A percentile compares a stretch with the other conserved stretches of the same genome.
Conservation (phyloP, 129 eudicot species). For the Chrysanthemum lavandulifolium region DNA sequence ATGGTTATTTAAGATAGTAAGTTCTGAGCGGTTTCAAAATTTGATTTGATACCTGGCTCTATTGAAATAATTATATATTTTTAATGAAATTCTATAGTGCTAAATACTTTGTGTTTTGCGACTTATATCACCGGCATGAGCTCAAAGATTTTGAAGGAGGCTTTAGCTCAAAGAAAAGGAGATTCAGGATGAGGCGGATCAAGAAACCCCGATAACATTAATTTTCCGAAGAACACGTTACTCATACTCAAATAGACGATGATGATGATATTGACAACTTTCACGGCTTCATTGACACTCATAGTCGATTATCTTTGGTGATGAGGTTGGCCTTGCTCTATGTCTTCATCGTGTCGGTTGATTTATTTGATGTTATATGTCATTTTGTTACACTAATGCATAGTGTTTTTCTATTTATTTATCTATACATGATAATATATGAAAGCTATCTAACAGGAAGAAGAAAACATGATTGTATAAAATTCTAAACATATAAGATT, state of each 20-base stretch:
- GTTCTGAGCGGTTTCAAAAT: too few species aligned
- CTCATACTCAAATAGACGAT: slow-evolving; percentile 38
- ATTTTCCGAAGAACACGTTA: not conserved
- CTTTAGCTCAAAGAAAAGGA: slow-evolving; percentile 78
- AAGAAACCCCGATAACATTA: slow-evolving; percentile 29
- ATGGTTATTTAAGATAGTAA: too few species aligned
- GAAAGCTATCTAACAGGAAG: too few species aligned
- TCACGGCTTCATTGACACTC: slow-evolving; percentile 65
- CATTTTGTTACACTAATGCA: too few species aligned
- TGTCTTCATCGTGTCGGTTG: not conserved
- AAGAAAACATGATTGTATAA: too few species aligned
- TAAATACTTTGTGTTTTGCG: slow-evolving; percentile 22
- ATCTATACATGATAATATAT: not conserved
- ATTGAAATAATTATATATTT: not conserved
- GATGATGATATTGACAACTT: slow-evolving; percentile 81
- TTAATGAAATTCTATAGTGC: not conserved
- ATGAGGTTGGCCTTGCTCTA: slow-evolving; percentile 38
- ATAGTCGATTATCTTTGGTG: slow-evolving; percentile 42
- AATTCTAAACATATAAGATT: too few species aligned
- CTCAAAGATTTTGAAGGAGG: slow-evolving; percentile 85
- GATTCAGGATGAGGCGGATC: slow-evolving; percentile 58
- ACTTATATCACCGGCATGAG: slow-evolving; percentile 68
- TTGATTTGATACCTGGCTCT: too few species aligned
- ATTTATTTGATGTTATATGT: not conserved
- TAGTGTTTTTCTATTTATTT: too few species aligned